Conservation (phyloP, 345 rosid genomes). For the Eucalyptus lansdowneana region DNA sequence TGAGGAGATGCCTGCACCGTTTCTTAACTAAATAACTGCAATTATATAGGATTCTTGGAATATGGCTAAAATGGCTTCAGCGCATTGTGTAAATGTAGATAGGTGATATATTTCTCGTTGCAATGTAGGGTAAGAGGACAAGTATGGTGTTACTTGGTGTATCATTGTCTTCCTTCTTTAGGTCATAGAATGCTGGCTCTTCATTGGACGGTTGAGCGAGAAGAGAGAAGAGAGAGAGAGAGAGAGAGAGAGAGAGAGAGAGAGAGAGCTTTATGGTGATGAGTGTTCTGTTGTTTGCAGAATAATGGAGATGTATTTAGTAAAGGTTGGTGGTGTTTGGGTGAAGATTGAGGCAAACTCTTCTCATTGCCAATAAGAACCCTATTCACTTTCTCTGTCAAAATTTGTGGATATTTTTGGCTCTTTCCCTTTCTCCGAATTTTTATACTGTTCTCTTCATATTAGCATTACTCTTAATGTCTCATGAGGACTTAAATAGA, state of each 20-base stretch:
- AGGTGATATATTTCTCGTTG: background rate
- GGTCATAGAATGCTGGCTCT: background rate
- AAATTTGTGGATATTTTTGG: background rate
- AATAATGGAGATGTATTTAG: background rate
- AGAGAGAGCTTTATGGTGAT: background rate
- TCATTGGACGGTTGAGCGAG: background rate
- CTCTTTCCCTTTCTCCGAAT: background rate
- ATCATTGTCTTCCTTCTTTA: background rate
- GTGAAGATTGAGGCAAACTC: background rate
- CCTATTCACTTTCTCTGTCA: background rate
- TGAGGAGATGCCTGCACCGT: constrained; percentile 1
- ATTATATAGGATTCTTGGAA: background rate
- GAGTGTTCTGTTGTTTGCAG: background rate
- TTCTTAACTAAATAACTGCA: background rate
- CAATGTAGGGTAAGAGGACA: background rate
- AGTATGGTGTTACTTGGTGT: background rate
- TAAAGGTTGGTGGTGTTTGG: background rate
- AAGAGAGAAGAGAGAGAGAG: background rate
- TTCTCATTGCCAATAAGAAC: background rate
- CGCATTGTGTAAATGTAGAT: background rate
- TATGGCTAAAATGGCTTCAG: too few species aligned
- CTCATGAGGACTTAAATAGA: background rate
- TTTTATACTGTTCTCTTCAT: background rate
- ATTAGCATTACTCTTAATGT: background rate
- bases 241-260: background rate